phyloP scores from a whole-genome alignment of 768 basidiomycete species.

The Baorangia bicolor region DNA sequence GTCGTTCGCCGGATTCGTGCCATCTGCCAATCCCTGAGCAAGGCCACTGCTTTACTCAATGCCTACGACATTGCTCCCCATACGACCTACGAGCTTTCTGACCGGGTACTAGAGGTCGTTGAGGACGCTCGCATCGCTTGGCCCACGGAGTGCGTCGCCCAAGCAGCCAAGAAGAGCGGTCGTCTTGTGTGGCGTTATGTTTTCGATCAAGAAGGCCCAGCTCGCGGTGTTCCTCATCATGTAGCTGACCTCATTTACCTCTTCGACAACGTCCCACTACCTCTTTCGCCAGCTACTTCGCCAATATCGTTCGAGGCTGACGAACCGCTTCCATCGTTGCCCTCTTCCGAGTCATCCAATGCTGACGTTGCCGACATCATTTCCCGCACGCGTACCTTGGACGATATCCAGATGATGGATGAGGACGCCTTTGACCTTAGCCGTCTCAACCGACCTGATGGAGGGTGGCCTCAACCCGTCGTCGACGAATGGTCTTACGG shows the following conservation, averaged over 20 bases:
- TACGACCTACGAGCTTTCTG: constrained; percentile 65
- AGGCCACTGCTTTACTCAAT: constrained; percentile 59
- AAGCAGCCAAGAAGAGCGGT: constrained; percentile 50
- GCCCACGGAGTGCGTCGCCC: constrained; percentile 67
- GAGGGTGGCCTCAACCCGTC: constrained; percentile 53
- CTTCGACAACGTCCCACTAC: constrained; percentile 71
- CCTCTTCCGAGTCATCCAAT: constrained; percentile 30
- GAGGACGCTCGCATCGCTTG: constrained; percentile 75
- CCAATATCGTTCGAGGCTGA: constrained; percentile 37
- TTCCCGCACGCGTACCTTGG: constrained; percentile 19
- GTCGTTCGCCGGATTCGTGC: constrained; percentile 71
- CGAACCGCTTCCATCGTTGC: constrained; percentile 28
- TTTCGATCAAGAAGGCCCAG: constrained; percentile 78
- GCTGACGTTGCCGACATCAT: constrained; percentile 19
- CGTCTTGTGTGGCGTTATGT: constrained; percentile 76
- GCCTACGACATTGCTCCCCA: constrained; percentile 69
- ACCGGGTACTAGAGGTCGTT: constrained; percentile 69
- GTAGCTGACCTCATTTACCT: constrained; percentile 73
- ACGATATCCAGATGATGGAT: constrained; percentile 29
- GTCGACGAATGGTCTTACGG: constrained; percentile 68
- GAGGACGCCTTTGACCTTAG: constrained; percentile 19
- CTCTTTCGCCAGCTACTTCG: constrained; percentile 36
- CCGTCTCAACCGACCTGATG: constrained; percentile 17
- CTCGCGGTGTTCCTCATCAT: constrained; percentile 64
- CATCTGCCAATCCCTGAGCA: constrained; percentile 65